phyloP scores from a whole-genome alignment of 1,284 basidiomycete genomes.

The Phellopilus nigrolimitatus region DNA sequence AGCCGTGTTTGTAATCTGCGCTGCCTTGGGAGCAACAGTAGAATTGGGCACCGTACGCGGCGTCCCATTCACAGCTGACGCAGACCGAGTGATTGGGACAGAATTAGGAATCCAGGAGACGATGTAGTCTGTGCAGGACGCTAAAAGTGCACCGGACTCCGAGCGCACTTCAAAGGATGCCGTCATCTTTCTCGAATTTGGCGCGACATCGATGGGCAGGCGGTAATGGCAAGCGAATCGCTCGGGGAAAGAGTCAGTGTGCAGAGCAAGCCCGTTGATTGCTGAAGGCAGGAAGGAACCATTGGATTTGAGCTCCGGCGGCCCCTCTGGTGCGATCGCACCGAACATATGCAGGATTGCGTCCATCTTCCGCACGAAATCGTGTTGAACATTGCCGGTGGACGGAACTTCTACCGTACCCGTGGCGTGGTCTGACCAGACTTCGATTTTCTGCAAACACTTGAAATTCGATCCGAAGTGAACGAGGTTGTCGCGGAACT shows the following conservation, averaged over 20 bases:
- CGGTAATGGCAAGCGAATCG: constrained; percentile 31
- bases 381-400: constrained; percentile 26
- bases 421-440: constrained; percentile 30
- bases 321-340: constrained; percentile 24
- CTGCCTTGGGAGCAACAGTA: not conserved
- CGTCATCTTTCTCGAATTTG: constrained; percentile 27
- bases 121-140: constrained; percentile 31
- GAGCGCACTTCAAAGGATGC: constrained; percentile 31
- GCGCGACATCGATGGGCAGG: constrained; percentile 29
- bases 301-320: constrained; percentile 22
- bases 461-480: constrained; percentile 32
- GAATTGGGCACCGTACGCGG: not conserved
- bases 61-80: not conserved
- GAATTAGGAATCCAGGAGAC: constrained; percentile 27
- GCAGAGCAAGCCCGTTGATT: constrained; percentile 28
- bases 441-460: constrained; percentile 28
- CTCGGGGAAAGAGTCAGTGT: constrained; percentile 28
- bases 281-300: constrained; percentile 32
- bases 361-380: constrained; percentile 32
- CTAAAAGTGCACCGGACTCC: constrained; percentile 28
- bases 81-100: constrained; percentile 1
- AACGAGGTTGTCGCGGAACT: constrained; percentile 21
- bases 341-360: constrained; percentile 34
- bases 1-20: not conserved
- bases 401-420: constrained; percentile 27